These are phyloP conservation scores for Ustilago hordei DNA, from an alignment of 1,284 basidiomycete species.

Conservation along the genomic window DNA sequence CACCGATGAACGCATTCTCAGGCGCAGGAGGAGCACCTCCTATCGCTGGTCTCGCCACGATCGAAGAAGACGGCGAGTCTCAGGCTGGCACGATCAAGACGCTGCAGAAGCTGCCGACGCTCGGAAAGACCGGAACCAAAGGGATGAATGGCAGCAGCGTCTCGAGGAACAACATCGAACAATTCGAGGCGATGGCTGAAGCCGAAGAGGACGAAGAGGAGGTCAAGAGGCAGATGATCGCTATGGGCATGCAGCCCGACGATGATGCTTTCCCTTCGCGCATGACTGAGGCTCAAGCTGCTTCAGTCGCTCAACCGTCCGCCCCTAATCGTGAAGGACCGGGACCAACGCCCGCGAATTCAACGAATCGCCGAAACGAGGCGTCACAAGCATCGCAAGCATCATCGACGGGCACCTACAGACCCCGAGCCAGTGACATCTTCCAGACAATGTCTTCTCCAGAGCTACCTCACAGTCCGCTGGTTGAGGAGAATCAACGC, in stretches of 20 bases:
- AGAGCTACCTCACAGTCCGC: not conserved
- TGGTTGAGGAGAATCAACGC: not conserved
- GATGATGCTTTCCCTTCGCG: constrained; percentile 41
- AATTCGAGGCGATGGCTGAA: constrained; percentile 57
- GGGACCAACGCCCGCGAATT: constrained; percentile 7
- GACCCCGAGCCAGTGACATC: constrained; percentile 53
- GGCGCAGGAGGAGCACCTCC: constrained; percentile 8
- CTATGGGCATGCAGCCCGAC: constrained; percentile 54
- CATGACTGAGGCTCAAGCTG: not conserved
- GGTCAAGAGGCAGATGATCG: constrained; percentile 51
- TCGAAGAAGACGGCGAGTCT: constrained; percentile 60
- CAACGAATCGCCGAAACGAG: constrained; percentile 18
- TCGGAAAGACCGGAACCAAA: constrained; percentile 42
- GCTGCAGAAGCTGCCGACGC: constrained; percentile 39
- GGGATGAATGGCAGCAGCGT: constrained; percentile 46
- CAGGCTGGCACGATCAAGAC: constrained; percentile 59
- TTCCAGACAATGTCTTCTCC: constrained; percentile 20
- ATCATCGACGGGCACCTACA: constrained; percentile 24
- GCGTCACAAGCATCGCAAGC: constrained; percentile 29
- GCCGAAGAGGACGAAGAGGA: constrained; percentile 58
- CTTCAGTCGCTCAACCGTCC: not conserved
- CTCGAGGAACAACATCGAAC: constrained; percentile 52
- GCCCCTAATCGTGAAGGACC: not conserved
- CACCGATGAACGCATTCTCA: constrained; percentile 7
- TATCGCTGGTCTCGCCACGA: constrained; percentile 55